Conservation (phyloP, 2,329 filamentous ascomycete species). For the Aspergillus ustus region DNA sequence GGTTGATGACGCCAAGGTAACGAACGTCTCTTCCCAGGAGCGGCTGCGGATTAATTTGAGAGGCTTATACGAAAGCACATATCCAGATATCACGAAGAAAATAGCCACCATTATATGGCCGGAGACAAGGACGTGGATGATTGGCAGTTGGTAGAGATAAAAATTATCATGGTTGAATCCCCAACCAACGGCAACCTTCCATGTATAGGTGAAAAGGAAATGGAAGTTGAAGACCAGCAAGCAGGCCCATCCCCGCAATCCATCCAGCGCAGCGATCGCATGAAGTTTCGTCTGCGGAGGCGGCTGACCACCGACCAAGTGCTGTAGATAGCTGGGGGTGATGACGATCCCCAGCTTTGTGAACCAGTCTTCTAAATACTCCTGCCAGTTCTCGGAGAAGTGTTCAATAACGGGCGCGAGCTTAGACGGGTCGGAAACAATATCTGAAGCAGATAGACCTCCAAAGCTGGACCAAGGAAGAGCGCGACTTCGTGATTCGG, state of each 20-base stretch:
- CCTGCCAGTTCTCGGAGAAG: slow-evolving; percentile 31
- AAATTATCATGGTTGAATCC: slow-evolving; percentile 47
- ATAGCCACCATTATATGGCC: slow-evolving; percentile 54
- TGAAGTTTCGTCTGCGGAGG: slow-evolving; percentile 36
- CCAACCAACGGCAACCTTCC: slow-evolving; percentile 46
- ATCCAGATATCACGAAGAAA: slow-evolving; percentile 55
- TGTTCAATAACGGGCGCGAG: slow-evolving; percentile 25
- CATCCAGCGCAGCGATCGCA: slow-evolving; percentile 48
- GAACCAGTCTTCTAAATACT: slow-evolving; percentile 27
- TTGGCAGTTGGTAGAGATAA: slow-evolving; percentile 46
- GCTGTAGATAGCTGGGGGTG: slow-evolving; percentile 44
- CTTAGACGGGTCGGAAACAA: slow-evolving; percentile 20
- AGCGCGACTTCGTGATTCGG: slow-evolving; percentile 23
- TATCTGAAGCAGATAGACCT: slow-evolving; percentile 22
- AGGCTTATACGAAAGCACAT: slow-evolving; percentile 51
- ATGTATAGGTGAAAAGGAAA: slow-evolving; percentile 50
- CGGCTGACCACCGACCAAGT: slow-evolving; percentile 36
- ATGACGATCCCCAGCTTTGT: slow-evolving; percentile 35
- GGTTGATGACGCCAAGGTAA: slow-evolving; percentile 47
- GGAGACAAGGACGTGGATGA: slow-evolving; percentile 48
- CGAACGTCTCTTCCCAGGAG: slow-evolving; percentile 46
- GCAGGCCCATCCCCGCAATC: slow-evolving; percentile 49
- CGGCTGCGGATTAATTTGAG: slow-evolving; percentile 44
- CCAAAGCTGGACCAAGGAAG: slow-evolving; percentile 20
- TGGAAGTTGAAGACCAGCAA: slow-evolving; percentile 54